Evolutionary conservation across 768 basidiomycete genomes (phyloP), one percentile per base, ranked within the genome.

Genomic region (Myochromella boudieri): DNA sequence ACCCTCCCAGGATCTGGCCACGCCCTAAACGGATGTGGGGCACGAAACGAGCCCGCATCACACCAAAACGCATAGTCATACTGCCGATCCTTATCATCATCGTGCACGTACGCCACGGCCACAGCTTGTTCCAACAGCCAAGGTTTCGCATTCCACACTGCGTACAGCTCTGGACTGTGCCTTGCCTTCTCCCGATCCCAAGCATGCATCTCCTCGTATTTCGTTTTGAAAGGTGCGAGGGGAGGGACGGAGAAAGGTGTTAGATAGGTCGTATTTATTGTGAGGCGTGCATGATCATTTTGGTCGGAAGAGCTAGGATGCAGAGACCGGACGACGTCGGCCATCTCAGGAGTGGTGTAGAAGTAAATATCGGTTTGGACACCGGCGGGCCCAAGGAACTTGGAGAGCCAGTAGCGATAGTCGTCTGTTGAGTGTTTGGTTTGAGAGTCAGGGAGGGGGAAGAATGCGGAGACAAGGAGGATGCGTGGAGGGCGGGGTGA

Each of bases 51-150:
- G 5, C 76, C 79, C 1, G 79, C 78, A 51, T 82, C 80, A 28
- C 62, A 69, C 81, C 80, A 81, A 51, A 82, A 82, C 1, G 70
- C 76, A 58, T 78, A 82, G 18, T 77, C 71, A 48, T 76, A 80
- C 8, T 56, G 42, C 4, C 63, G 64, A 18, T 49, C 28, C n/a
- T n/a, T n/a, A n/a, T n/a, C n/a, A n/a, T n/a, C n/a, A n/a, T n/a
- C n/a, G n/a, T 20, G 14, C n/a, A 11, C 37, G 17, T 14, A 40
- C 48, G 33, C 61, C 46, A 6, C 63, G 66, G 29, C 58, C 52
- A 73, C 51, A 4, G 70, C 79, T 32, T 72, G 64, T 26, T 70
- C 62, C 28, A 81, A 63, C 36, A 77, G 68, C 58, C 69, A 80
- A 7, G 78, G 69, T 54, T 81, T 81, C 0, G 69, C 70, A 44